Base-by-base conservation (phyloP, 192 early-diverging fungal genomes). In the Backusella circina region DNA sequence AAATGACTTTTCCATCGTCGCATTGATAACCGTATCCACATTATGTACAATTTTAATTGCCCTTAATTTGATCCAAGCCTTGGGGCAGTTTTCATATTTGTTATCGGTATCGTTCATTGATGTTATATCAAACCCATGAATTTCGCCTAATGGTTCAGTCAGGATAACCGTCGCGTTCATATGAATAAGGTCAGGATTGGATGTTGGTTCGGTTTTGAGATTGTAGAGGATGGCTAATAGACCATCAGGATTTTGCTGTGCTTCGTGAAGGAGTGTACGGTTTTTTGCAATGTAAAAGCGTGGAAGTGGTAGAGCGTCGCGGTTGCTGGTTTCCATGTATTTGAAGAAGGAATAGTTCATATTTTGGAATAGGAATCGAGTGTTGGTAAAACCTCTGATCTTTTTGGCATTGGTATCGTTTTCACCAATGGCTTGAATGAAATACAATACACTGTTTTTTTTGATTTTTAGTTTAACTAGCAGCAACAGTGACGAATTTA, bases 251-350 rank as follows among this genome's bases (percentile, higher is more conserved):
- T 75, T 41, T 15, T 75, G 32, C 2, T 57, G 54, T 6, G 78
- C 78, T 32, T 79, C 75, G 4, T 50, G 51, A 38, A 82, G 44
- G 37, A 78, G 44, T 3, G 80, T 82, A 13, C 80, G 76, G 44
- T 82, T 82, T n/a, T 78, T 77, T 38, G 71, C 65, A 13, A 82
- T 75, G 65, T 75, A 82, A 16, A 82, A 74, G 2, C 80, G 76
- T 1, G 80, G 76, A 0, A 75, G 33, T 12, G 80, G 80, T 32
- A 70, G 12, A 15, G 35, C 12, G 5, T 44, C 38, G 13, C 28
- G 28, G 21, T 70, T 13, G 18, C 15, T 18, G 28, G 6, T n/a
- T 10, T 70, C 13, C 31, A 76, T 41, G n/a, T 36, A 39, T 7
- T 75, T 35, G 39, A 75, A 79, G 36, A 79, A 71, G 7, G 51